These are phyloP conservation scores for Phytophthora rubi DNA, from an alignment of 352 stramenopile species.

Conservation along the genomic window DNA sequence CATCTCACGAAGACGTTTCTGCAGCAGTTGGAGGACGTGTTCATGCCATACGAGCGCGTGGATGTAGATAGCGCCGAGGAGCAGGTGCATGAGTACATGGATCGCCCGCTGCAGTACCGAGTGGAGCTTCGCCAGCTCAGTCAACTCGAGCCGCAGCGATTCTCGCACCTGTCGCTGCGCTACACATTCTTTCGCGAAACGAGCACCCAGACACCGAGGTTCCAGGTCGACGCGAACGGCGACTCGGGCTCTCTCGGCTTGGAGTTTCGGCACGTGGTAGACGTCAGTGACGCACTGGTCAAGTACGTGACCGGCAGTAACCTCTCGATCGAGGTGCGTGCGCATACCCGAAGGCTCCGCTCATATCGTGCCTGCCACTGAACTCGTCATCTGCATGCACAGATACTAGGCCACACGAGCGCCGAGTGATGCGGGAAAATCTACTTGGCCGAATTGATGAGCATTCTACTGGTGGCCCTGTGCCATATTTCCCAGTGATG, in stretches of 20 bases:
- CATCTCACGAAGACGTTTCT: slow-evolving; percentile 10
- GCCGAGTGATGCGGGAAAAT: slow-evolving; percentile 12
- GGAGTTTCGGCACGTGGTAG: slow-evolving; percentile 46
- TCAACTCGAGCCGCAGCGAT: slow-evolving; percentile 38
- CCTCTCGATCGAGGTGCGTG: slow-evolving; percentile 55
- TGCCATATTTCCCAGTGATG: too few species aligned
- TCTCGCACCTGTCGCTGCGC: slow-evolving; percentile 45
- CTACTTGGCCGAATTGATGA: too few species aligned
- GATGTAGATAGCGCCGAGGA: slow-evolving; percentile 52
- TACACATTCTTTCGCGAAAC: slow-evolving; percentile 59
- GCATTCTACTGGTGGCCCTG: too few species aligned
- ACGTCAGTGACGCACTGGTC: slow-evolving; percentile 57
- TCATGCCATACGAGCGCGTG: slow-evolving; percentile 40
- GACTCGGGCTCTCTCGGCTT: slow-evolving; percentile 21
- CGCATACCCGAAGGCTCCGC: slow-evolving; percentile 5
- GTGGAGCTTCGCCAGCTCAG: slow-evolving; percentile 37
- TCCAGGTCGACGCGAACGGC: slow-evolving; percentile 19
- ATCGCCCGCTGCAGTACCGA: slow-evolving; percentile 55
- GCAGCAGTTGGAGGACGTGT: slow-evolving; percentile 26
- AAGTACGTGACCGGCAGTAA: slow-evolving; percentile 56
- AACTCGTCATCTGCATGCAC: slow-evolving; percentile 7
- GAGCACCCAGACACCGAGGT: slow-evolving; percentile 32
- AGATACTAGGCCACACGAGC: slow-evolving; percentile 32
- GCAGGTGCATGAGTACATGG: slow-evolving; percentile 60
- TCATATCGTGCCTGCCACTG: slow-evolving; percentile 1